Percentiles rank a stretch among this genome's conserved stretches.
Conservation (phyloP, 352 stramenopile species). For the Phytophthora sansomeana region DNA sequence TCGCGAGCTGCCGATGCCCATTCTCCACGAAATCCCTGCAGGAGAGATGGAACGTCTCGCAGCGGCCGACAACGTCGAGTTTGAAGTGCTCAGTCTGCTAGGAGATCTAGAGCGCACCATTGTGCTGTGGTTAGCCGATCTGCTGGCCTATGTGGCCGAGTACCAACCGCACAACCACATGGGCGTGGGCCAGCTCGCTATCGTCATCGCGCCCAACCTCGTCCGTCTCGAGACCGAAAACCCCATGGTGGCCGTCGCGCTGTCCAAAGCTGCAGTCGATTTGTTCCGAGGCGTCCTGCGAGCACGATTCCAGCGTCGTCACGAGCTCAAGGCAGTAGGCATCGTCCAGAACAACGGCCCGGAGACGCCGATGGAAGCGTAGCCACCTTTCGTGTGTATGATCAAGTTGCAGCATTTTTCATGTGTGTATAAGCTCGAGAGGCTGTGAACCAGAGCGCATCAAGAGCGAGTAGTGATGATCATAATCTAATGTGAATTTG, state of each 20-base stretch:
- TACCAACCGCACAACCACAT: conserved; percentile 87
- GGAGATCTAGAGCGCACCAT: conserved; percentile 64
- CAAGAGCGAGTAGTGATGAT: conserved; percentile 26
- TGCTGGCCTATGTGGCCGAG: conserved; percentile 75
- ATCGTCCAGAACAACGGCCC: conserved; percentile 10
- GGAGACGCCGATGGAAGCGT: conserved; percentile 16
- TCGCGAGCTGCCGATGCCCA: conserved; percentile 80
- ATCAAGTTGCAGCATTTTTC: conserved; percentile 29
- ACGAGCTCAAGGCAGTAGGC: conserved; percentile 26
- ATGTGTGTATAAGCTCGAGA: conserved; percentile 32
- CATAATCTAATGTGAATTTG: conserved; percentile 41
- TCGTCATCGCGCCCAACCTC: conserved; percentile 91
- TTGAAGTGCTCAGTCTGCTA: conserved; percentile 59
- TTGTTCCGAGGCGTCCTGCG: conserved; percentile 69
- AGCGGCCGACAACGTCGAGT: conserved; percentile 49
- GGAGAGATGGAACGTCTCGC: conserved; percentile 69
- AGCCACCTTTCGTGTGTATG: conserved; percentile 25
- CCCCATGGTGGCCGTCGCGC: conserved; percentile 83
- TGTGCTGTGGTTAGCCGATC: conserved; percentile 85
- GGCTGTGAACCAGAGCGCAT: conserved; percentile 1
- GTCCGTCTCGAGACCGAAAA: conserved; percentile 88
- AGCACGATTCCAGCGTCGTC: conserved; percentile 40
- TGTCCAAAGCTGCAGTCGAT: conserved; percentile 89
- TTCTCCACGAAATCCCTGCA: conserved; percentile 82
- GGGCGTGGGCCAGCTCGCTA: conserved; percentile 90